Evolutionary conservation across 129 eudicot genomes (phyloP), one percentile per base, ranked within the genome.

Genomic region (Centaurea solstitialis): DNA sequence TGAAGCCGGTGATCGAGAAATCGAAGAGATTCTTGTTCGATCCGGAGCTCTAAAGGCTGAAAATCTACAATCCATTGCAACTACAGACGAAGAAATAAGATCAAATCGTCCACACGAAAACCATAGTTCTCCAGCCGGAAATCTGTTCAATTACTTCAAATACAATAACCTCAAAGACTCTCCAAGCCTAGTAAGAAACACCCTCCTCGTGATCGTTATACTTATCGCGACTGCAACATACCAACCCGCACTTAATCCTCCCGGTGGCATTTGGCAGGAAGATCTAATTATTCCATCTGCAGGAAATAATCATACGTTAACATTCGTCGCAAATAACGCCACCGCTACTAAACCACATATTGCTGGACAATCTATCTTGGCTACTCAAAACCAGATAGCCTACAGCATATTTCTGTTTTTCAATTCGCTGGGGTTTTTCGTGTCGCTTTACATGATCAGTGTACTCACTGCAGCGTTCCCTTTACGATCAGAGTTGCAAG

Each of bases 231-330:
- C 89, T 21, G 89, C 86, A 68, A 85, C 92, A 2, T 88, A 85
- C 76, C 89, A 85, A 80, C 79, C 88, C 1, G 87, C 75, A 3
- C 80, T 88, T 24, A 88, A 79, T 69, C 92, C 92, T 30, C 89
- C 89, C 2, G 89, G 92, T 21, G 87, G 89, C 22, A 72, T 61
- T 28, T 85, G 87, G 87, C 85, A 82, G 43, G 92, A 85, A 0
- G 85, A 83, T 74, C 43, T 26, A 26, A 26, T 3, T 26, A 4
- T 38, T 57, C 64, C 83, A 70, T 18, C 69, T 6, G 4, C 22
- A 17, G 67, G 20, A 9, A 45, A 22, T 74, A 24, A 22, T 10
- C 28, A 30, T 24, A 73, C 79, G 0, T n/a, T 65, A 62, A 53
- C 39, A 72, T 59, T 79, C 62, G 2, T 9, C 38, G 18, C 33